Evolutionary conservation across 176 grass and related monocot species (phyloP).

Genomic region (Phyllostachys edulis): DNA sequence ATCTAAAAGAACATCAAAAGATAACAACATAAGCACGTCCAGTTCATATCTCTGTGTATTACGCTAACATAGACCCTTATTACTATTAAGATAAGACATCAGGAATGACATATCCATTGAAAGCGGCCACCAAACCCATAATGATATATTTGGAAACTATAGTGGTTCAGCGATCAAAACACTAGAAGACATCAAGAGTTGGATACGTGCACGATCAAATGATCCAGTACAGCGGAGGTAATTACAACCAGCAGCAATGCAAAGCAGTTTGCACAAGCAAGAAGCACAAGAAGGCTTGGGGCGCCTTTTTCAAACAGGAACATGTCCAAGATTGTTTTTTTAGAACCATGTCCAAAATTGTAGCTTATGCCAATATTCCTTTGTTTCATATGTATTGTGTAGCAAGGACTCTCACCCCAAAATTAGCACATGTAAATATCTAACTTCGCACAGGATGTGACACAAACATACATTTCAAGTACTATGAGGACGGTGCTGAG

Average conservation of each 20-base stretch:
- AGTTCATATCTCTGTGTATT: background rate
- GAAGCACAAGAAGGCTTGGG: background rate
- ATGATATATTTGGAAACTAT: background rate
- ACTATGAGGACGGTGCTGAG: slow-evolving; percentile 72
- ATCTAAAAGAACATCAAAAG: slow-evolving; percentile 46
- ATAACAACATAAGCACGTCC: slow-evolving; percentile 7
- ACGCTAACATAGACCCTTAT: background rate
- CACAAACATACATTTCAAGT: background rate
- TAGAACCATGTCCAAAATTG: background rate
- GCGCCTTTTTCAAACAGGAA: background rate
- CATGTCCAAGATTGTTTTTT: background rate
- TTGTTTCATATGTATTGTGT: background rate
- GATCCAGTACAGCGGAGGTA: background rate
- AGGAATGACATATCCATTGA: background rate
- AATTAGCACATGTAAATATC: background rate
- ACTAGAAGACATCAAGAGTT: slow-evolving; percentile 3
- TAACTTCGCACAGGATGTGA: background rate
- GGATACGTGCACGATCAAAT: background rate
- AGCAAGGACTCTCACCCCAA: background rate
- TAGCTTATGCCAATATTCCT: background rate
- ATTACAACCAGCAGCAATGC: background rate
- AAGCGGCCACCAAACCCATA: background rate
- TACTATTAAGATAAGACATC: background rate
- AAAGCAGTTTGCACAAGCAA: background rate
- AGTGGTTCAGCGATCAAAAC: background rate